Base-by-base conservation (phyloP, 2,329 filamentous ascomycete genomes). In the Verticillium zaregamsianum region DNA sequence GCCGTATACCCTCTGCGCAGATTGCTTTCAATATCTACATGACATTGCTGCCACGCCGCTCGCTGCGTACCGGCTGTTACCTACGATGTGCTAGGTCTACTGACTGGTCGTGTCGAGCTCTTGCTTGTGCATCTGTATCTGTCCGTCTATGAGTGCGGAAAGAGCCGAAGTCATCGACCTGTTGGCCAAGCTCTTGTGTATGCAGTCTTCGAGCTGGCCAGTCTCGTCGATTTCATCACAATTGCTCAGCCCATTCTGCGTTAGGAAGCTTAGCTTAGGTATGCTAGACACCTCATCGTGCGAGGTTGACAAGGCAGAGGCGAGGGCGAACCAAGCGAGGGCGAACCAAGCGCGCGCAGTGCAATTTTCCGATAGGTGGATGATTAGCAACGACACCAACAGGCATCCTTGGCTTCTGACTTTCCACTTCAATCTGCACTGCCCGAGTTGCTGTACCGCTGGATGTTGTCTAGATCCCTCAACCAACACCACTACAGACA, bases 1-100 rank as follows among this genome's bases (percentile, higher is more conserved):
- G 54, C 25, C 28, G 54, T 55, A 55, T 55, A 55, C 54, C 54
- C 54, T 55, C 54, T 55, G 54, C 54, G 54, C 31, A 55, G 45
- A 52, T 20, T 52, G 45, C 45, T 52, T 52, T 52, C 45, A 25
- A 52, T 52, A 52, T 52, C 45, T 52, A 52, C 45, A 12, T 14
- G 45, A 23, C 45, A 12, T 8, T 52, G 20, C 12, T 52, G n/a
- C 45, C 45, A 12, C 20, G 23, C 5, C 45, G 20, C 45, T 52
- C 1, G 15, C 5, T 45, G 12, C 25, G 37, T 25, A 9, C 37
- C 12, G 32, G 5, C 37, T 2, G 14, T 28, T 55, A 25, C 28
- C 28, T 28, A 28, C 28, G 5, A 28, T 6, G 28, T 28, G 28
- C 28, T 28, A 28, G 28, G 28, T 28, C 5, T 28, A 5, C 28